Evolutionary conservation across 345 rosid genomes (phyloP).

Genomic region (Anastatica hierochuntica): DNA sequence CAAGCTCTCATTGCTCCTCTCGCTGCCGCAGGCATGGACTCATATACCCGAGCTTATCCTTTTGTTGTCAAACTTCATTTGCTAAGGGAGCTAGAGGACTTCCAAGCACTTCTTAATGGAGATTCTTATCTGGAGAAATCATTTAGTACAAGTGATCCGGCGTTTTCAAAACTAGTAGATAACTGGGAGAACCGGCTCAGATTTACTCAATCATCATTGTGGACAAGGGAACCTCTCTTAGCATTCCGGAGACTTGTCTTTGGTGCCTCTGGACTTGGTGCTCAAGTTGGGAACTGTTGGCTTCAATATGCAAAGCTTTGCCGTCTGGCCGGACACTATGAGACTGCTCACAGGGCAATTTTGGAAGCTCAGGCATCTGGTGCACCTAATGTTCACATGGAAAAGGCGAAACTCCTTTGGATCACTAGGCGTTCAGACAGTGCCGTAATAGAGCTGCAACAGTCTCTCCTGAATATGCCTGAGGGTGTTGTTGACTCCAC

Average conservation of each 20-base stretch:
- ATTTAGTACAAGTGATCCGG: slow-evolving; percentile 42
- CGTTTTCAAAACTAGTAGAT: slow-evolving; percentile 51
- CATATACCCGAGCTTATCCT: slow-evolving; percentile 86
- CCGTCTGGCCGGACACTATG: slow-evolving; percentile 95
- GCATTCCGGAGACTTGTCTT: slow-evolving; percentile 84
- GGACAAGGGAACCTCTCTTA: slow-evolving; percentile 96
- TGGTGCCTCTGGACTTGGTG: slow-evolving; percentile 70
- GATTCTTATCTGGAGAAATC: slow-evolving; percentile 82
- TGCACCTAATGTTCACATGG: slow-evolving; percentile 82
- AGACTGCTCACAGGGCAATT: slow-evolving; percentile 86
- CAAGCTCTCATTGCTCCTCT: slow-evolving; percentile 94
- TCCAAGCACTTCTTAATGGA: slow-evolving; percentile 50
- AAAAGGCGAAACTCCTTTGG: slow-evolving; percentile 97
- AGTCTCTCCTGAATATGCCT: slow-evolving; percentile 81
- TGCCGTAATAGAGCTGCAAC: slow-evolving; percentile 86
- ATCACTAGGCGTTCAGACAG: slow-evolving; percentile 79
- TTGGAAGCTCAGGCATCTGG: slow-evolving; percentile 90
- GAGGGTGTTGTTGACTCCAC: slow-evolving; percentile 69
- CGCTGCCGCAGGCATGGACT: slow-evolving; percentile 99
- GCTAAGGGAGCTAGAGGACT: slow-evolving; percentile 79
- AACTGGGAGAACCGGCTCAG: slow-evolving; percentile 88
- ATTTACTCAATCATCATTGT: slow-evolving; percentile 78
- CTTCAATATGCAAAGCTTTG: slow-evolving; percentile 96
- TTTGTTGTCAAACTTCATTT: slow-evolving; percentile 86
- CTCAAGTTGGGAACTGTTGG: slow-evolving; percentile 94